Evolutionary conservation across 352 stramenopile genomes (phyloP).

Genomic region (Globisporangium cylindrosporum): DNA sequence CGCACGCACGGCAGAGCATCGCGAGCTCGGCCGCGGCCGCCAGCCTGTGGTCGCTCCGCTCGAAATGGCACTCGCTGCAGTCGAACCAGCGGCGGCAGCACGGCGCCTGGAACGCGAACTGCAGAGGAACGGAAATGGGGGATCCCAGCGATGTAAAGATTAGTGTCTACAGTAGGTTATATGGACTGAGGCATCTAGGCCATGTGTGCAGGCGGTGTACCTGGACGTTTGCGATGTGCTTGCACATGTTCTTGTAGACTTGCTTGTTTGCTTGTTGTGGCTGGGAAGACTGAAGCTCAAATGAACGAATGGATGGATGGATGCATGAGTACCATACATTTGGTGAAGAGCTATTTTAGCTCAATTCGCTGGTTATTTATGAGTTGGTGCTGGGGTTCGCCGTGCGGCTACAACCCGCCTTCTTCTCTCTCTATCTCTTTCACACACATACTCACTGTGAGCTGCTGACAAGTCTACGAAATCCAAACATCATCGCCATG

Average conservation of each 20-base stretch:
- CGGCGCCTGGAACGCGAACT: slow-evolving; percentile 65
- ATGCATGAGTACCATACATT: not conserved
- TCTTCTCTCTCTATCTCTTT: too few relatives aligned
- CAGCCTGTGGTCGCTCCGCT: slow-evolving; percentile 57
- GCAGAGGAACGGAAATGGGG: not conserved
- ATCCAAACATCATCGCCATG: not conserved
- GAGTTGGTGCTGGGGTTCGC: not conserved
- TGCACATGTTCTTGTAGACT: slow-evolving; percentile 28
- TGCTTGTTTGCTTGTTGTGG: not conserved
- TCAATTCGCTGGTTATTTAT: not conserved
- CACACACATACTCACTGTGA: not conserved
- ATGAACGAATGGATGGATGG: not conserved
- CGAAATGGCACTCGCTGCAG: slow-evolving; percentile 74
- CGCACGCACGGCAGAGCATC: slow-evolving; percentile 69
- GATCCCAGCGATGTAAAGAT: too few relatives aligned
- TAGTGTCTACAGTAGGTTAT: too few relatives aligned
- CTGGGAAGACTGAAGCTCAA: not conserved
- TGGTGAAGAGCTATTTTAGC: not conserved
- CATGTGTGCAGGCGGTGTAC: slow-evolving; percentile 12
- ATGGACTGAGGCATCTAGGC: too few relatives aligned
- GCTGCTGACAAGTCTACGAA: not conserved
- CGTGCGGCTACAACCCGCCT: not conserved
- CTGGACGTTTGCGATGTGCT: slow-evolving; percentile 39
- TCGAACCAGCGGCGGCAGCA: slow-evolving; percentile 81
- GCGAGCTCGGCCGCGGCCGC: slow-evolving; percentile 41